Evolutionary conservation across 352 stramenopile genomes (phyloP).

Genomic region (Pythium brassicae): DNA sequence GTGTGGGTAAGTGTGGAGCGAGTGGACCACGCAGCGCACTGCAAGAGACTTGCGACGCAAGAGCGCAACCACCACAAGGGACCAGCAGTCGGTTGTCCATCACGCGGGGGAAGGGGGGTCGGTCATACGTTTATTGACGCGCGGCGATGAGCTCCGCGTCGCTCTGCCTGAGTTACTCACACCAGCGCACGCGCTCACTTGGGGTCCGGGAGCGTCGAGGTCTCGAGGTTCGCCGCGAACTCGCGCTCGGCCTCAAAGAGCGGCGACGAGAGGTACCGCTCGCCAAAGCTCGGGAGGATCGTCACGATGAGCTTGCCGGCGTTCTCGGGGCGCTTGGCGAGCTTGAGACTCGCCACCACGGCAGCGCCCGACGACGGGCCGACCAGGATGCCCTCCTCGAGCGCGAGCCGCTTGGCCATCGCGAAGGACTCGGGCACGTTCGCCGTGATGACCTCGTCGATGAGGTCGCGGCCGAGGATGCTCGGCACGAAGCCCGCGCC

Average conservation of each 20-base stretch:
- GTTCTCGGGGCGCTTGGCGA: conserved; percentile 79
- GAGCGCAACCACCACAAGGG: too few species aligned
- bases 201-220: conserved; percentile 30
- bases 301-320: conserved; percentile 86
- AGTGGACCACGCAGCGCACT: too few species aligned
- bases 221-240: conserved; percentile 58
- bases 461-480: conserved; percentile 75
- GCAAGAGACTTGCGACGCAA: background rate
- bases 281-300: conserved; percentile 89
- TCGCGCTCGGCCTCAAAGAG: conserved; percentile 81
- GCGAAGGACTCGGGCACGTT: conserved; percentile 79
- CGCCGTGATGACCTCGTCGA: conserved; percentile 87
- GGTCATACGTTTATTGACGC: background rate
- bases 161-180: background rate
- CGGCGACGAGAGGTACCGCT: conserved; percentile 80
- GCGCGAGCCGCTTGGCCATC: conserved; percentile 82
- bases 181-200: conserved; percentile 4
- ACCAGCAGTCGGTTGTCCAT: background rate
- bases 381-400: conserved; percentile 84
- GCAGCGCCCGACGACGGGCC: conserved; percentile 86
- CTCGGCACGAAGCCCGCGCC: conserved; percentile 78
- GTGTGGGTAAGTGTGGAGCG: background rate
- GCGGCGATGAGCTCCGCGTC: background rate
- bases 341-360: conserved; percentile 77
- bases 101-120: too few species aligned